A percentile compares a stretch with the other conserved stretches of the same genome.
phyloP scores from a whole-genome alignment of 768 basidiomycete genomes.

The Agaricus sinodeliciosus region DNA sequence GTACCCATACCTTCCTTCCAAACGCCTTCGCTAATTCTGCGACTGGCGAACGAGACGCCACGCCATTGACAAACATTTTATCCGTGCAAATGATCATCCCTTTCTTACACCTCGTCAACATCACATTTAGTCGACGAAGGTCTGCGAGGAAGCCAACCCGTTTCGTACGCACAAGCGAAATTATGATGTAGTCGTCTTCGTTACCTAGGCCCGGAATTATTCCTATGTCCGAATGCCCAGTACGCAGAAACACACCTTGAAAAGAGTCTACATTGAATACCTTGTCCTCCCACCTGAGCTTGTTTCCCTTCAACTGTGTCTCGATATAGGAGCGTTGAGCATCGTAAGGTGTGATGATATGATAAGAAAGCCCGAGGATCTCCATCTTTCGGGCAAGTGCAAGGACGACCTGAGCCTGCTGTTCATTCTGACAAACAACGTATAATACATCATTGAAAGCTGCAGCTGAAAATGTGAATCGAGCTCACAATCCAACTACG shows the following conservation, averaged over 20 bases:
- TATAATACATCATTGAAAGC: neutral
- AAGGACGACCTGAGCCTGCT: conserved; percentile 42
- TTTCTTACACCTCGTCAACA: conserved; percentile 65
- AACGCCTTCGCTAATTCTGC: conserved; percentile 22
- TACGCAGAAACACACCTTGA: conserved; percentile 43
- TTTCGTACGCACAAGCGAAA: conserved; percentile 13
- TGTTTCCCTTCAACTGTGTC: conserved; percentile 33
- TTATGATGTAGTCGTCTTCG: conserved; percentile 43
- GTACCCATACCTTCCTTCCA: conserved; percentile 16
- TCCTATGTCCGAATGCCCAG: neutral
- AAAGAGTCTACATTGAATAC: conserved; percentile 78
- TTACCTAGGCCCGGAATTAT: conserved; percentile 40
- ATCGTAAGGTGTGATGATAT: conserved; percentile 73
- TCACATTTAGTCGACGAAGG: conserved; percentile 62
- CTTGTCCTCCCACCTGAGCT: conserved; percentile 48
- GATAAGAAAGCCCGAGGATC: conserved; percentile 32
- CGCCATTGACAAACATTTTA: conserved; percentile 41
- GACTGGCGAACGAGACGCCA: conserved; percentile 24
- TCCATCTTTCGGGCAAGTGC: conserved; percentile 39
- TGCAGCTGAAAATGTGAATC: neutral
- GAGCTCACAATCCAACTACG: conserved; percentile 31
- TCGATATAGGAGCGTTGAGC: conserved; percentile 55
- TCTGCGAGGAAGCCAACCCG: conserved; percentile 50
- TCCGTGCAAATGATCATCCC: conserved; percentile 62
- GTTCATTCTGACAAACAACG: conserved; percentile 37